Conservation (phyloP, 371 early-diverging fungal species). For the Chytridium lagenaria region DNA sequence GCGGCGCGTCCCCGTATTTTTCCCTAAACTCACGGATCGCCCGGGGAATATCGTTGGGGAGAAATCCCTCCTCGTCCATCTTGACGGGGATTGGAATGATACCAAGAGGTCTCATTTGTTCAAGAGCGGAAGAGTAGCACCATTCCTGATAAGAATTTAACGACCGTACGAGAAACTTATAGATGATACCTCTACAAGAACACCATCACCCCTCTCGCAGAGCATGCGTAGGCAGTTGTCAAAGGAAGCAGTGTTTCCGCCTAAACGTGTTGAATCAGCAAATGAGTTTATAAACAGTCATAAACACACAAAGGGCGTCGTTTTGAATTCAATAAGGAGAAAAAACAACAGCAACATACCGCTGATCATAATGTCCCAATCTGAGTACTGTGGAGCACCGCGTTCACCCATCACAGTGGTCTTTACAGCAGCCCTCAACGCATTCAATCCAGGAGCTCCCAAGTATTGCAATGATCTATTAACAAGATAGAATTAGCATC, state of each 20-base stretch:
- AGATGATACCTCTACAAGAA: constrained; percentile 6
- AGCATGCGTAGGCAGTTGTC: constrained; percentile 10
- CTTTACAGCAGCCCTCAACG: constrained; percentile 1
- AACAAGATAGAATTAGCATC: not conserved
- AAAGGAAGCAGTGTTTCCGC: constrained; percentile 18
- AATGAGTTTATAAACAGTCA: too few species aligned
- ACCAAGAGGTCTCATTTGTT: constrained; percentile 28
- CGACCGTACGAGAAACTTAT: not conserved
- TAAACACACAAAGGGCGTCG: too few species aligned
- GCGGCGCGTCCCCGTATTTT: not conserved
- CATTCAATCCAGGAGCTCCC: not conserved
- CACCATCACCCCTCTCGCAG: constrained; percentile 21
- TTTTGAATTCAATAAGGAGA: not conserved
- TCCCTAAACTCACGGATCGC: constrained; percentile 11
- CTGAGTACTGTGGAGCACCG: not conserved
- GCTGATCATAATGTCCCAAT: constrained; percentile 23
- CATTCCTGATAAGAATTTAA: constrained; percentile 9
- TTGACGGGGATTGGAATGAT: constrained; percentile 24
- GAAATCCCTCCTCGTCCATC: constrained; percentile 24
- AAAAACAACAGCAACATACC: not conserved
- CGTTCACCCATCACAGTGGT: not conserved
- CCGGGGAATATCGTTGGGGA: constrained; percentile 22
- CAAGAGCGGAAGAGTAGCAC: constrained; percentile 21
- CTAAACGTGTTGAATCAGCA: too few species aligned
- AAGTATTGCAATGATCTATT: constrained; percentile 8